These are phyloP conservation scores for Fusarium piperis DNA, from an alignment of 2,329 filamentous ascomycete genomes.

Conservation along the genomic window DNA sequence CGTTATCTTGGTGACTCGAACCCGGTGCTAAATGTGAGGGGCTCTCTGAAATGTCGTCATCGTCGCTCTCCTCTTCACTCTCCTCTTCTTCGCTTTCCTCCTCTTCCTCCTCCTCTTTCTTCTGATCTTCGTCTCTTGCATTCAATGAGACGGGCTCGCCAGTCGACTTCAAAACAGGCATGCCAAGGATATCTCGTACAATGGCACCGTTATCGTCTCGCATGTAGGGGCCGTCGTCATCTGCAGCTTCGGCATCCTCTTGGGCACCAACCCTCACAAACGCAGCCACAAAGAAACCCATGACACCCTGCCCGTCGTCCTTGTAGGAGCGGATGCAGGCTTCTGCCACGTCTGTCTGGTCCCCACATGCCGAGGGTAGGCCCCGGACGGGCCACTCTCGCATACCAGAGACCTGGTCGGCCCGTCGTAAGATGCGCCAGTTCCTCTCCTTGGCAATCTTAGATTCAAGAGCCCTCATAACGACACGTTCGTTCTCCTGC, in stretches of 20 bases:
- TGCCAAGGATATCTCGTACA: conserved; percentile 53
- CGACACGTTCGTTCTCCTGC: conserved; percentile 89
- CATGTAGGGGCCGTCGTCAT: conserved; percentile 59
- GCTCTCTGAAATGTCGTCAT: conserved; percentile 1
- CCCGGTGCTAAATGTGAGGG: conserved; percentile 15
- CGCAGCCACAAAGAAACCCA: conserved; percentile 95
- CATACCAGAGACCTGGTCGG: conserved; percentile 81
- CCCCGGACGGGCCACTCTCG: conserved; percentile 77
- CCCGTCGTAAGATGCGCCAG: conserved; percentile 79
- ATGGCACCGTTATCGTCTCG: conserved; percentile 65
- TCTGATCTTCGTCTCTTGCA: conserved; percentile 37
- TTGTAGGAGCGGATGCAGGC: conserved; percentile 86
- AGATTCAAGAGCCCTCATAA: conserved; percentile 75
- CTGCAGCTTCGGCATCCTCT: conserved; percentile 22
- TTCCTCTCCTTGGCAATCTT: conserved; percentile 71
- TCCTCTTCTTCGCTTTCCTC: conserved; percentile 21
- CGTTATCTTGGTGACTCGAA: conserved; percentile 30
- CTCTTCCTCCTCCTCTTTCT: conserved; percentile 33
- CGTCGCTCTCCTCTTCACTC: conserved; percentile 10
- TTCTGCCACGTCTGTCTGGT: conserved; percentile 67
- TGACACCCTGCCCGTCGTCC: conserved; percentile 82
- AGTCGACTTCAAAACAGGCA: conserved; percentile 50
- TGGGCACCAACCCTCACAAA: conserved; percentile 65
- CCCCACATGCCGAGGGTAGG: conserved; percentile 58
- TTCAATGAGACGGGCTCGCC: conserved; percentile 44